Percentiles rank a stretch among this genome's conserved stretches.
Conservation (phyloP, 1,284 basidiomycete genomes). For the Naganishia sp. region DNA sequence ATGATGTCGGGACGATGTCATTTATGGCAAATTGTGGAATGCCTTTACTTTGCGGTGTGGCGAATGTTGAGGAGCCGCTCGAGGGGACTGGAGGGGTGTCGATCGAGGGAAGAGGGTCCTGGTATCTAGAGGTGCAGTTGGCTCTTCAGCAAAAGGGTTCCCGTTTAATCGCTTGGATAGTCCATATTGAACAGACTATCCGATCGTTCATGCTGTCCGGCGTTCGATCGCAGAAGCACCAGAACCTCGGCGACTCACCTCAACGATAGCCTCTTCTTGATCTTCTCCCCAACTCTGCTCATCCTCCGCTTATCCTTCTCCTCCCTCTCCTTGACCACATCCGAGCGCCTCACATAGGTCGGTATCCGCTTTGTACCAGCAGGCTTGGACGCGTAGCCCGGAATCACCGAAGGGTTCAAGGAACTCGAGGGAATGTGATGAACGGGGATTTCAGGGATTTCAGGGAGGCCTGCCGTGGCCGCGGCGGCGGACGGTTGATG, state of each 20-base stretch:
- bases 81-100: conserved; percentile 18
- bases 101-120: conserved; percentile 1
- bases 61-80: not conserved
- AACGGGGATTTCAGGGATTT: conserved; percentile 9
- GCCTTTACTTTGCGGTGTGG: not conserved
- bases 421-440: conserved; percentile 18
- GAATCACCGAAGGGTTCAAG: not conserved
- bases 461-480: not conserved
- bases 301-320: conserved; percentile 51
- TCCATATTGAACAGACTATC: no score
- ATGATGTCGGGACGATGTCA: not conserved
- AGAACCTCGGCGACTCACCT: conserved; percentile 57
- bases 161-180: no score
- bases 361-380: conserved; percentile 16
- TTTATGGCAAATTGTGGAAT: conserved; percentile 10
- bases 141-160: no score
- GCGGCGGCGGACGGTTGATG: not conserved
- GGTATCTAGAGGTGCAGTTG: not conserved
- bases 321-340: conserved; percentile 10
- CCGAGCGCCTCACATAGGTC: conserved; percentile 28
- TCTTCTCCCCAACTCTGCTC: conserved; percentile 83
- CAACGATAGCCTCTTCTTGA: conserved; percentile 89
- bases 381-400: conserved; percentile 1
- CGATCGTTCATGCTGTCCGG: not conserved
- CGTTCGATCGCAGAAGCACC: not conserved